A percentile compares a stretch with the other conserved stretches of the same genome.
phyloP scores from a whole-genome alignment of 2,329 filamentous ascomycete genomes.

The Akanthomyces muscarius region DNA sequence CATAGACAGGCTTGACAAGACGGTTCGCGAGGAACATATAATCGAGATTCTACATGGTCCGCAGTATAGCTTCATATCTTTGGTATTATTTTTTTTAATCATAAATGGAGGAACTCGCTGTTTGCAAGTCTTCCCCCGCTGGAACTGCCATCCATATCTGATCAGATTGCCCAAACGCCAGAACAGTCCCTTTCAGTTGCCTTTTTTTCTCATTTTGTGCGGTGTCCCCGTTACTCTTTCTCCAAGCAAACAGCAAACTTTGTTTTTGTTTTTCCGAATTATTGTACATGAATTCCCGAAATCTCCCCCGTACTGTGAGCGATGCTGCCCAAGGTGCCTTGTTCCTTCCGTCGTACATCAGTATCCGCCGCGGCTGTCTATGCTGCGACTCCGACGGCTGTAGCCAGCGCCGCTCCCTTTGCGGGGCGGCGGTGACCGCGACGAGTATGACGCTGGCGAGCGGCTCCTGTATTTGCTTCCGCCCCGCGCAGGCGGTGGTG shows the following conservation, averaged over 20 bases:
- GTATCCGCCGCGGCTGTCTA: conserved; percentile 38
- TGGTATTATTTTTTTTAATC: background rate
- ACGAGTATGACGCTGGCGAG: conserved; percentile 41
- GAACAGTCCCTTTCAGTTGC: background rate
- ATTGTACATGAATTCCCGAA: background rate
- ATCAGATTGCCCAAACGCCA: background rate
- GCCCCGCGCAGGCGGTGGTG: conserved; percentile 18
- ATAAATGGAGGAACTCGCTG: background rate
- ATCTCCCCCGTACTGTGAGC: no score
- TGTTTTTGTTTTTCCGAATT: background rate
- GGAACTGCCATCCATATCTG: background rate
- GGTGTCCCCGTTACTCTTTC: background rate
- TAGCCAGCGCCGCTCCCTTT: conserved; percentile 27
- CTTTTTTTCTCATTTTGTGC: background rate
- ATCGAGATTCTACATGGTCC: no score
- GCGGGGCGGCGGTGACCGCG: conserved; percentile 43
- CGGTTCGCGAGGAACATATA: background rate
- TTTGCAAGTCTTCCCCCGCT: background rate
- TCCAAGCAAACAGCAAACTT: background rate
- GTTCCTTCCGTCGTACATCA: background rate
- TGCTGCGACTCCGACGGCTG: conserved; percentile 44
- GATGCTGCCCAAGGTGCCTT: background rate
- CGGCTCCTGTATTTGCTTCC: conserved; percentile 43
- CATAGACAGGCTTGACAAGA: background rate
- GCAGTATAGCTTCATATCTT: background rate